Base-by-base conservation (phyloP, 208 protist genomes). In the Acanthamoeba royreba region DNA sequence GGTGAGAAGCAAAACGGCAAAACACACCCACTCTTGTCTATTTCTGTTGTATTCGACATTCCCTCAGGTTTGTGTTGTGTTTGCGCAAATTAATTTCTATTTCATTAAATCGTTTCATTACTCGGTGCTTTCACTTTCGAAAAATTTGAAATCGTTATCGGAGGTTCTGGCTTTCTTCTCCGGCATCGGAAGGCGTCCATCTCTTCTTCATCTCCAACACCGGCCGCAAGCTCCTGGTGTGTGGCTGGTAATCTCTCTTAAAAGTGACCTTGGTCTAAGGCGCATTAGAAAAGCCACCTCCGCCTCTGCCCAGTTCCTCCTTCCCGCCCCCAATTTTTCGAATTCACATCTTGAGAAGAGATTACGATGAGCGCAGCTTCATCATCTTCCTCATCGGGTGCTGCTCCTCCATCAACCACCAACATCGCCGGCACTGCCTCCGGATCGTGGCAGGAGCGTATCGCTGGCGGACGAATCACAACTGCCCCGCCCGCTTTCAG, bases 101-200 rank as follows among this genome's bases (percentile, higher is more conserved):
- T n/a, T n/a, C n/a, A n/a, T n/a, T n/a, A n/a, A n/a, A n/a, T n/a
- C n/a, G n/a, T n/a, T n/a, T n/a, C n/a, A n/a, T n/a, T n/a, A n/a
- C n/a, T n/a, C n/a, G n/a, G n/a, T n/a, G n/a, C n/a, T n/a, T n/a
- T n/a, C n/a, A n/a, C n/a, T n/a, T n/a, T n/a, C n/a, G n/a, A n/a
- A n/a, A n/a, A n/a, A n/a, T n/a, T n/a, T n/a, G n/a, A n/a, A n/a
- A n/a, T n/a, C n/a, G n/a, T n/a, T n/a, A n/a, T n/a, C n/a, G n/a
- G 72, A 25, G 4, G 38, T 83, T 83, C 72, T 83, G 72, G 43
- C 4, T 83, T 83, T 83, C 72, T 83, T 83, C 72, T 83, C 72
- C 38, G 72, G 42, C 15, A 8, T 28, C 72, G 38, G 72, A 4
- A 31, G 42, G 19, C 5, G 42, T 17, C 3, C 35, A 28, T 77